These are phyloP conservation scores for Chaetoceros tenuissimus DNA, from an alignment of 108 stramenopile genomes.

Conservation along the genomic window DNA sequence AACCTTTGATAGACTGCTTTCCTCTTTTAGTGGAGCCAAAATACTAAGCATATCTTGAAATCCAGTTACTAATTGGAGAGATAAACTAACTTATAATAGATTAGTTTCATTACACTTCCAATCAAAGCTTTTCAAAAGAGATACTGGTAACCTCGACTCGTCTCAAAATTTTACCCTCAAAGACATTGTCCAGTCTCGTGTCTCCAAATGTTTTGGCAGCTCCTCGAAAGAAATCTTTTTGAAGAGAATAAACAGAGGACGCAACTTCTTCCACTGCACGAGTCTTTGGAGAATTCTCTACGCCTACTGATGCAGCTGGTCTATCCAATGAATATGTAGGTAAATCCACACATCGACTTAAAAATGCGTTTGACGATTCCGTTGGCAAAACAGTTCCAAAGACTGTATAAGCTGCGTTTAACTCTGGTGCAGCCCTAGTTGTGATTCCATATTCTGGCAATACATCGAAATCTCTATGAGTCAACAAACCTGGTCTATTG, in stretches of 20 bases:
- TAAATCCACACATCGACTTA: conserved; percentile 46
- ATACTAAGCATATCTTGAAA: too few species aligned
- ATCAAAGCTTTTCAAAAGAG: neutral
- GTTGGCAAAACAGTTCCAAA: conserved; percentile 70
- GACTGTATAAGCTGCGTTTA: conserved; percentile 65
- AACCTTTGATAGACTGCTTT: too few species aligned
- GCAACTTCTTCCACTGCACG: conserved; percentile 36
- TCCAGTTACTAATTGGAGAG: too few species aligned
- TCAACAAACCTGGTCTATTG: conserved; percentile 49
- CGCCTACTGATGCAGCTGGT: conserved; percentile 10
- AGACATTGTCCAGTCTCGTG: conserved; percentile 55
- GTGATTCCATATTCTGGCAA: conserved; percentile 75
- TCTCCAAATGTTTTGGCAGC: conserved; percentile 80
- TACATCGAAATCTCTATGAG: conserved; percentile 60
- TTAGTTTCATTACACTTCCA: too few species aligned
- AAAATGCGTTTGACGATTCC: conserved; percentile 32
- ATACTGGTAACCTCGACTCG: conserved; percentile 61
- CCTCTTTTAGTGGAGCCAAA: too few species aligned
- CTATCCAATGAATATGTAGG: conserved; percentile 49
- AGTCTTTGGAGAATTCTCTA: conserved; percentile 5
- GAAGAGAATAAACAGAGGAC: conserved; percentile 58
- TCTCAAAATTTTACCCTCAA: conserved; percentile 72
- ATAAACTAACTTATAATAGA: too few species aligned
- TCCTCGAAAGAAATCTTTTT: conserved; percentile 66
- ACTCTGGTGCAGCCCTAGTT: conserved; percentile 33